Evolutionary conservation across 257 asterid species (phyloP), one percentile per base, ranked within the genome.

Genomic region (Solanum tarapatanum): DNA sequence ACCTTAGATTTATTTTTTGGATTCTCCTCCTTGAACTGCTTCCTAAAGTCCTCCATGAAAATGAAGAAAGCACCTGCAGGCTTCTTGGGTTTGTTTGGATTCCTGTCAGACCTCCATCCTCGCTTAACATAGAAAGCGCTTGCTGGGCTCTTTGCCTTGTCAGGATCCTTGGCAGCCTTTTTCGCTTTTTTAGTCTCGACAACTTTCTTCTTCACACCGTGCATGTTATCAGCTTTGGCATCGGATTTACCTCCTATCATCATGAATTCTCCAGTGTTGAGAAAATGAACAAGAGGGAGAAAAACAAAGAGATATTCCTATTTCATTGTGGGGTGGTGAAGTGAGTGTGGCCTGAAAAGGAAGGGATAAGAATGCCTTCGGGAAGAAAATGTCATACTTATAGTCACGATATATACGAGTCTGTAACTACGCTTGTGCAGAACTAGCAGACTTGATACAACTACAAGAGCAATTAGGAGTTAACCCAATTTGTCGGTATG

Each of bases 41-140:
- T 92, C 93, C 97, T 90, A 80, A 95, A 94, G 19, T 95, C 98
- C 89, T 95, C 96, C 98, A 94, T 94, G 95, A 94, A 95, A 26
- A 95, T 93, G 90, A 94, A 94, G 87, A 95, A 95, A 74, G 98
- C 96, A 72, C 96, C 92, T 5, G 96, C 95, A 79, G 98, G 97
- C 92, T 96, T 93, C 92, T 94, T 95, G 1, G 98, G 97, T 92
- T 94, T 95, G 91, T 94, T 91, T 7, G 98, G 98, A 86, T 95
- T 98, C 93, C 94, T 94, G 55, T 8, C 10, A 11, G 83, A 35
- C 32, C 32, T 75, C 83, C 82, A 5, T 66, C 33, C 26, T 35
- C 17, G 1, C 48, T 35, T 35, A 35, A 95, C 94, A 89, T 93
- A 93, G 83, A 94, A 95, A 69, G 98, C 95, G 43, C 97, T 94